Evolutionary conservation across 768 basidiomycete species (phyloP), one percentile per base, ranked within the genome.

Genomic region (Auriculariales sp.): DNA sequence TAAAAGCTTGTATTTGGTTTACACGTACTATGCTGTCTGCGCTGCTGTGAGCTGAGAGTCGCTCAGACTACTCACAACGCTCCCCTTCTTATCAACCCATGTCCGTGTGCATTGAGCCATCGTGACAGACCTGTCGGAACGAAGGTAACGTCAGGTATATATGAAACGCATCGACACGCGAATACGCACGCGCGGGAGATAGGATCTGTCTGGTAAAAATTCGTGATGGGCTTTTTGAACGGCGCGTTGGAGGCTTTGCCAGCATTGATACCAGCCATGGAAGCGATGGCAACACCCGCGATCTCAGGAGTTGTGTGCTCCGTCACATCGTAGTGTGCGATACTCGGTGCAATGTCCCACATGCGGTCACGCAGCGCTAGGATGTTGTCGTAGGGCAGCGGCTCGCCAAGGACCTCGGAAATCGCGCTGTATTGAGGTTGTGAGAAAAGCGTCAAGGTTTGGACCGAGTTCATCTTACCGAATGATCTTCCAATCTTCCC

Each of bases 401-500:
- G 80, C 0, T 65, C 57, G 19, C 81, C 88, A n/a, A 90, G 62
- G 30, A 91, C 71, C 61, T 99, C 95, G 9, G 88, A 90, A 2
- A 99, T 68, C 0, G 94, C 95, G 34, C 93, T 87, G 53, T 3
- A 48, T 35, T 29, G 46, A 39, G 48, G 3, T 30, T 46, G 19
- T 24, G 25, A 27, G 31, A 35, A 47, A 7, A 28, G 35, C 15
- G 27, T 39, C n/a, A 49, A n/a, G n/a, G n/a, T n/a, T n/a, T n/a
- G n/a, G n/a, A n/a, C n/a, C n/a, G n/a, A n/a, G n/a, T n/a, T n/a
- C n/a, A n/a, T n/a, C 76, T 25, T 53, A 87, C 85, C 89, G 82
- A 55, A 97, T 74, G 59, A 97, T 85, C 71, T 95, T 94, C 92
- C 92, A 97, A 59, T 98, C 95, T 65, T 99, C 95, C 33, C 95